Conservation (phyloP, 2,329 filamentous ascomycete species). For the Botrytis deweyae region DNA sequence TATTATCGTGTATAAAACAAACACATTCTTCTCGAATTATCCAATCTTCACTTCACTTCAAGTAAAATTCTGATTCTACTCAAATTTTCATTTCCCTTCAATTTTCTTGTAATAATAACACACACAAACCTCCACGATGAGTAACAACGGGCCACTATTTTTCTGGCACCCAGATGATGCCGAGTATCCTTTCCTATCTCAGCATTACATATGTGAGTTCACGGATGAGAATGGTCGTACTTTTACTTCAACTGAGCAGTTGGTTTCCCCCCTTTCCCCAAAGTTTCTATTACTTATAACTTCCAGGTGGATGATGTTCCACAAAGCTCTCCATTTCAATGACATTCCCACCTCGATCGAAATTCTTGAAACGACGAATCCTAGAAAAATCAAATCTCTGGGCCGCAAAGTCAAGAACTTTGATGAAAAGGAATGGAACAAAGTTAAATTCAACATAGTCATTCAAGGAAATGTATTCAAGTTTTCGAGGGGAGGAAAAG, state of each 20-base stretch:
- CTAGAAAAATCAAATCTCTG: background rate
- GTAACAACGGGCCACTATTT: conserved; percentile 4
- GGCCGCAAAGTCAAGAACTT: background rate
- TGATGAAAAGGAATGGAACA: background rate
- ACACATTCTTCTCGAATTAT: background rate
- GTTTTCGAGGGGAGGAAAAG: conserved; percentile 3
- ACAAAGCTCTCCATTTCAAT: conserved; percentile 6
- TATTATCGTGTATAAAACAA: background rate
- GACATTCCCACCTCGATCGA: background rate
- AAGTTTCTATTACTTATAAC: too few species aligned
- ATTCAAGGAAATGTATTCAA: background rate
- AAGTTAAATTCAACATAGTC: background rate
- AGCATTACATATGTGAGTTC: conserved; percentile 5
- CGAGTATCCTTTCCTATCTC: background rate
- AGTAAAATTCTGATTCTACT: background rate
- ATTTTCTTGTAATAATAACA: background rate
- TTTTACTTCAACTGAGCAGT: background rate
- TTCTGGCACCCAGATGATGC: conserved; percentile 8
- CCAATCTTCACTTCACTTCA: background rate
- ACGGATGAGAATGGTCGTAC: background rate
- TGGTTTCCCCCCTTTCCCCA: background rate
- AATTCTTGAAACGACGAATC: background rate
- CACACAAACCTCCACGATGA: background rate
- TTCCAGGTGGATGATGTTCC: conserved; percentile 10
- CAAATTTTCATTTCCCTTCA: background rate